These are phyloP conservation scores for Stylosanthes scabra DNA, from an alignment of 331 rosid genomes.

Conservation along the genomic window DNA sequence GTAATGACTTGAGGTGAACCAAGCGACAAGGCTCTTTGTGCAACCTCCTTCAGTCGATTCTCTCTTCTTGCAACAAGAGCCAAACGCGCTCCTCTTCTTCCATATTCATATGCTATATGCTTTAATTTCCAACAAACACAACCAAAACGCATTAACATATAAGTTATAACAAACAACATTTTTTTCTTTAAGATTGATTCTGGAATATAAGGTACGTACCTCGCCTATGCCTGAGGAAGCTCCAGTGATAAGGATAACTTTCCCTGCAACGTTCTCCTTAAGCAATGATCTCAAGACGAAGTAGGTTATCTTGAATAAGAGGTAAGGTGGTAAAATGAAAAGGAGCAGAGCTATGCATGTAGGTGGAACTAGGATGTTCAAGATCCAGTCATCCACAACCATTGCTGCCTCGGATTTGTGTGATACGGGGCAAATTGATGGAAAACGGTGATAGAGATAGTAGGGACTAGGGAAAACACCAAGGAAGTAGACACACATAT, in stretches of 20 bases:
- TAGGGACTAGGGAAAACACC: background rate
- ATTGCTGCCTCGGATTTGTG: background rate
- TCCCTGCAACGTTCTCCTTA: conserved; percentile 53
- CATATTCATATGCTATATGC: conserved; percentile 59
- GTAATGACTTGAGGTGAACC: conserved; percentile 52
- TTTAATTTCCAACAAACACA: conserved; percentile 5
- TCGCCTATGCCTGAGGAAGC: conserved; percentile 62
- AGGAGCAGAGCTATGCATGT: conserved; percentile 27
- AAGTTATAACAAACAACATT: no score
- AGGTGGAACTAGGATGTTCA: conserved; percentile 47
- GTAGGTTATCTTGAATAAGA: conserved; percentile 39
- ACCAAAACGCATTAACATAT: background rate
- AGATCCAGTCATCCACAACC: conserved; percentile 36
- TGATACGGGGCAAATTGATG: background rate
- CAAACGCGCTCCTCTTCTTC: conserved; percentile 48
- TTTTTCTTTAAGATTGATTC: no score
- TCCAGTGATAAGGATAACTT: conserved; percentile 56
- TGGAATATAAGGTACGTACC: conserved; percentile 35
- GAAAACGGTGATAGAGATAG: background rate
- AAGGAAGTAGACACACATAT: background rate
- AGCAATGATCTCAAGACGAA: conserved; percentile 30
- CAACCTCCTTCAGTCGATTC: conserved; percentile 43
- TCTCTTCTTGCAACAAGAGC: conserved; percentile 65
- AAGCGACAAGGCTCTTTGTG: conserved; percentile 31
- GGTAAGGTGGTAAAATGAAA: conserved; percentile 38